Percentiles rank a stretch among this genome's conserved stretches.
Conservation (phyloP, 1,139 yeast species). For the Debaryomyces nepalensis region DNA sequence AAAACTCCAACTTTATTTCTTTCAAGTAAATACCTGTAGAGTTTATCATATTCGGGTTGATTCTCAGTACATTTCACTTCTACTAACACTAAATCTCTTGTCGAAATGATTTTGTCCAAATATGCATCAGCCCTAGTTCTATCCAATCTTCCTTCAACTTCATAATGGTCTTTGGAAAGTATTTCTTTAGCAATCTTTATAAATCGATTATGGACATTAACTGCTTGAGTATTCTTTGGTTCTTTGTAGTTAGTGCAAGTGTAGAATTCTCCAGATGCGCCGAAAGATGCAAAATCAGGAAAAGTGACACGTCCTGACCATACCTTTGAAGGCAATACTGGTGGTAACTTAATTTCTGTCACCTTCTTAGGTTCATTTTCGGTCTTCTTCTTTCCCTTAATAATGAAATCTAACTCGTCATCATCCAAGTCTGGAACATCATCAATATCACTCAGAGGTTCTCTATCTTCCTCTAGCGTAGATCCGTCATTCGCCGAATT, state of each 20-base stretch:
- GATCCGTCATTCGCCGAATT: conserved; percentile 13
- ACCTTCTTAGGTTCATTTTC: conserved; percentile 3
- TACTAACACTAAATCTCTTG: conserved; percentile 58
- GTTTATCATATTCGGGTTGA: conserved; percentile 42
- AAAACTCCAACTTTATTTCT: conserved; percentile 67
- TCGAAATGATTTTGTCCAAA: conserved; percentile 49
- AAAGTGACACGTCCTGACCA: conserved; percentile 65
- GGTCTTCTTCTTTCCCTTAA: conserved; percentile 15
- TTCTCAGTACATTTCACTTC: conserved; percentile 36
- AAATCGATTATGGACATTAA: conserved; percentile 29
- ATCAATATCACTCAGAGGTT: conserved; percentile 17
- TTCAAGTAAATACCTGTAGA: conserved; percentile 56
- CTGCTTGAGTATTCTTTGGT: conserved; percentile 32
- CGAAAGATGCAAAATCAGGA: conserved; percentile 57
- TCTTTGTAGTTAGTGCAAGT: conserved; percentile 36
- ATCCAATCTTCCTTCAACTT: conserved; percentile 68
- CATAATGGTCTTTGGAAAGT: conserved; percentile 37
- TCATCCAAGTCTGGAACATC: conserved; percentile 35
- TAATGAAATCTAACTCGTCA: conserved; percentile 21
- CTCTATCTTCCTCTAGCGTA: conserved; percentile 11
- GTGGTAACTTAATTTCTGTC: conserved; percentile 21
- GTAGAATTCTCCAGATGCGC: conserved; percentile 48
- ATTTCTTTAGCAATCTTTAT: conserved; percentile 39
- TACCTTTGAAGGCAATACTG: conserved; percentile 23
- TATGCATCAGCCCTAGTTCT: conserved; percentile 59